Evolutionary conservation across 164 flowering plant genomes (phyloP), one percentile per base, ranked within the genome.

Genomic region (Stephania japonica): DNA sequence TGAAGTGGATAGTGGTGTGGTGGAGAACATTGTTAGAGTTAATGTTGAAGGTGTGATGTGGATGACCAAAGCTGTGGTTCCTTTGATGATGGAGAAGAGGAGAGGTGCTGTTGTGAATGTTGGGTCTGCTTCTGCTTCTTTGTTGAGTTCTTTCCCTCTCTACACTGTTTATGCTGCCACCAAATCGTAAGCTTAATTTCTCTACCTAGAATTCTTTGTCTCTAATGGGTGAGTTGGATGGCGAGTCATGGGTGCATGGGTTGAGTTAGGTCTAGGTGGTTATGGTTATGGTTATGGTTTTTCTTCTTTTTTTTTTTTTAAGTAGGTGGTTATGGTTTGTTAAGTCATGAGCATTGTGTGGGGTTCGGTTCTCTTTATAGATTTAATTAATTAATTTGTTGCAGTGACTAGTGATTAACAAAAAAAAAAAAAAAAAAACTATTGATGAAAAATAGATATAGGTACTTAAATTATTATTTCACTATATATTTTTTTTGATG

Each of bases 31-130:
- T 27, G 27, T 77, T 1, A 68, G 61, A n/a, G 76, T 72, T 8
- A 77, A 77, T 62, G 42, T 77, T 19, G 64, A 72, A 9, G 69
- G 44, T 63, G 61, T 25, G 6, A 72, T 72, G 18, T 67, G 41
- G 69, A 72, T 77, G 47, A 77, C 75, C 7, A 72, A 66, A 42
- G 75, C 74, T 18, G 76, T 77, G 65, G 53, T 77, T 47, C 75
- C 72, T 68, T 63, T 19, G 43, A 77, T 72, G 79, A 49, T 77
- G 42, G 69, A 63, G 65, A 77, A 62, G 72, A 77, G 63, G 72
- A 77, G 65, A 64, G 78, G 79, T 21, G 79, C 79, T 44, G 73
- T 77, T 73, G 64, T 77, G 1, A 72, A 77, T 43, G 61, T 77
- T 19, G 79, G 79, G 4, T 70, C 72, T 16, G 63, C 67, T 7